These are phyloP conservation scores for Heteromeles arbutifolia DNA, from an alignment of 306 rosid genomes.

Conservation along the genomic window DNA sequence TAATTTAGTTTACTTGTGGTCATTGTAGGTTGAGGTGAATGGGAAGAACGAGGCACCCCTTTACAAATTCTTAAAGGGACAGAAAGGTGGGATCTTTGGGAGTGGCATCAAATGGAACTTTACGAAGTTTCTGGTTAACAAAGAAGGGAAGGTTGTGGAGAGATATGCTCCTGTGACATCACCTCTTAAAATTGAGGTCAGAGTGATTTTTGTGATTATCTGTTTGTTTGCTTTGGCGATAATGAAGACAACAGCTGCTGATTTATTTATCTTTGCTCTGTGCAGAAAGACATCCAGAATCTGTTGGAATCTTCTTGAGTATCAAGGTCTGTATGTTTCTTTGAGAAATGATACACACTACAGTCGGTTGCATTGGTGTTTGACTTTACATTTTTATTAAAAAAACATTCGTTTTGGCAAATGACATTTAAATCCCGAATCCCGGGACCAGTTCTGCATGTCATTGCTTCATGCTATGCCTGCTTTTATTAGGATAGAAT, in stretches of 20 bases:
- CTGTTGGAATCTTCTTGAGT: conserved; percentile 56
- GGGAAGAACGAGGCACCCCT: conserved; percentile 70
- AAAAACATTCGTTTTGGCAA: not conserved
- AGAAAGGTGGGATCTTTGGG: conserved; percentile 76
- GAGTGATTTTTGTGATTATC: conserved; percentile 1
- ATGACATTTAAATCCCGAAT: not conserved
- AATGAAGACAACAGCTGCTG: not conserved
- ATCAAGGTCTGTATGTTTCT: conserved; percentile 18
- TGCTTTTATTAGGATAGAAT: not conserved
- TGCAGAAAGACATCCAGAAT: conserved; percentile 76
- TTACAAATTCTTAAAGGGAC: conserved; percentile 59
- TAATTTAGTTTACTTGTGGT: not conserved
- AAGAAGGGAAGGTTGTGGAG: conserved; percentile 77
- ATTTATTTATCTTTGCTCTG: conserved; percentile 15
- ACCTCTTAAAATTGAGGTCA: conserved; percentile 80
- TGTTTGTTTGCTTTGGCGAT: not conserved
- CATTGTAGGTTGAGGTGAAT: conserved; percentile 63
- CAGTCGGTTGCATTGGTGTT: not conserved
- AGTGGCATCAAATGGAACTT: conserved; percentile 93
- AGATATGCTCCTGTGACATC: conserved; percentile 88
- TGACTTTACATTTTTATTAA: not conserved
- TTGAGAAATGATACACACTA: not conserved
- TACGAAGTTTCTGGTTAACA: conserved; percentile 76
- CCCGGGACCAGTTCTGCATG: not conserved
- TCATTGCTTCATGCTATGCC: not conserved